Percentiles rank a stretch among this genome's conserved stretches.
These are phyloP conservation scores for Salmacisia buchloeana DNA, from an alignment of 1,284 basidiomycete genomes.

Conservation along the genomic window DNA sequence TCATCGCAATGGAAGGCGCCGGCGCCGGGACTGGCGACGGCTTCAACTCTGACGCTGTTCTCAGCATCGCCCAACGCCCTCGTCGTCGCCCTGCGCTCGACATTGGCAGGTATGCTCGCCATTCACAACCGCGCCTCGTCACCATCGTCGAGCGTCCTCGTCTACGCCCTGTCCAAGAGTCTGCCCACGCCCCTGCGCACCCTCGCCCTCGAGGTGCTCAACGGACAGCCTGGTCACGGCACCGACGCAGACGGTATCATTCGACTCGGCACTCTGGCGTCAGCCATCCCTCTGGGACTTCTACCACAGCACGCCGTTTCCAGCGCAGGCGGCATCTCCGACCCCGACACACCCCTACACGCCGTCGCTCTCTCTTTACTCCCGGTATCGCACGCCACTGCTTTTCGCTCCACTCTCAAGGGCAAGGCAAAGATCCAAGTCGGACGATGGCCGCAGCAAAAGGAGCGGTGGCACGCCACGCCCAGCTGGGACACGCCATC, in stretches of 20 bases:
- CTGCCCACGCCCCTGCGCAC: slow-evolving; percentile 26
- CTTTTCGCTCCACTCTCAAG: slow-evolving; percentile 34
- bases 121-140: slow-evolving; percentile 13
- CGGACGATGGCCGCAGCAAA: slow-evolving; percentile 34
- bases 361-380: slow-evolving; percentile 31
- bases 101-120: slow-evolving; percentile 23
- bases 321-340: slow-evolving; percentile 18
- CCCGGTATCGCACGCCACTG: slow-evolving; percentile 23
- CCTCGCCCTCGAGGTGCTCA: slow-evolving; percentile 28
- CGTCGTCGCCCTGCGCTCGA: slow-evolving; percentile 29
- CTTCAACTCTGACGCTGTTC: slow-evolving; percentile 35
- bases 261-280: slow-evolving; percentile 28
- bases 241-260: slow-evolving; percentile 11
- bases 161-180: slow-evolving; percentile 35
- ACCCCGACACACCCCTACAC: slow-evolving; percentile 21
- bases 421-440: slow-evolving; percentile 32
- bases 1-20: too few species aligned
- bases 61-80: slow-evolving; percentile 26
- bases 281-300: slow-evolving; percentile 25
- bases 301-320: slow-evolving; percentile 24
- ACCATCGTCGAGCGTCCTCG: slow-evolving; percentile 16
- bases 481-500: slow-evolving; percentile 22
- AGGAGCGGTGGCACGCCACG: slow-evolving; percentile 30
- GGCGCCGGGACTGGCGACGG: too few species aligned
- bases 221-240: slow-evolving; percentile 13